Conservation (phyloP, 116 monocot species). For the Dioscorea cayenensis region DNA sequence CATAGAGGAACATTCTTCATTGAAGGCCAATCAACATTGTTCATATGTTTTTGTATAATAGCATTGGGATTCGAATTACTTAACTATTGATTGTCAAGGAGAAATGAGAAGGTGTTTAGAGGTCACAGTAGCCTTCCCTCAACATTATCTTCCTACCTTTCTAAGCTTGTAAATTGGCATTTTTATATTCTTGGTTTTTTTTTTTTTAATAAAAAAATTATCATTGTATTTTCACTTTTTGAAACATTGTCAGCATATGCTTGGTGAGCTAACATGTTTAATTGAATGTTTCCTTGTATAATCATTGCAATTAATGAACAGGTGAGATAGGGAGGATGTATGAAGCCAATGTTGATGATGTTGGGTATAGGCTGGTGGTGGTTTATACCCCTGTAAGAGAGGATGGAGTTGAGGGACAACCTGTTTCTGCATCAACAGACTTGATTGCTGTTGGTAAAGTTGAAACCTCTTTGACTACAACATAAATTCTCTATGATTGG, state of each 20-base stretch:
- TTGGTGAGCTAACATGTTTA: not conserved
- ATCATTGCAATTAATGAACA: conserved; percentile 15
- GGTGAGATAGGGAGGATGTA: conserved; percentile 90
- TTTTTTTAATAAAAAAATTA: too few species aligned
- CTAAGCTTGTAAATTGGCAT: too few species aligned
- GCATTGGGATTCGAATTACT: too few species aligned
- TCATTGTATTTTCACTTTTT: not conserved
- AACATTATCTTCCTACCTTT: too few species aligned
- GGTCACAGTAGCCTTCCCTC: too few species aligned
- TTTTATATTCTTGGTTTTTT: too few species aligned
- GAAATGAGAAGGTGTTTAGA: too few species aligned
- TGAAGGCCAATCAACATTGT: too few species aligned
- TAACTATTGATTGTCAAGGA: too few species aligned
- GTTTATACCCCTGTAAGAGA: conserved; percentile 93
- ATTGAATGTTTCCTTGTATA: not conserved
- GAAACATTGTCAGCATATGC: not conserved
- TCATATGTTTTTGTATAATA: too few species aligned
- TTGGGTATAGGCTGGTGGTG: conserved; percentile 83
- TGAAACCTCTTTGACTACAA: not conserved
- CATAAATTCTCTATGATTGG: not conserved
- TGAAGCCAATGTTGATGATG: conserved; percentile 98
- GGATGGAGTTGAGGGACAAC: conserved; percentile 84
- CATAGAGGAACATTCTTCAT: not conserved
- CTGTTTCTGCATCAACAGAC: conserved; percentile 89
- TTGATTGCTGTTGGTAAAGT: conserved; percentile 81